A percentile compares a stretch with the other conserved stretches of the same genome.
Conservation (phyloP, 2,329 filamentous ascomycete species). For the Pestalotiopsis sp. region DNA sequence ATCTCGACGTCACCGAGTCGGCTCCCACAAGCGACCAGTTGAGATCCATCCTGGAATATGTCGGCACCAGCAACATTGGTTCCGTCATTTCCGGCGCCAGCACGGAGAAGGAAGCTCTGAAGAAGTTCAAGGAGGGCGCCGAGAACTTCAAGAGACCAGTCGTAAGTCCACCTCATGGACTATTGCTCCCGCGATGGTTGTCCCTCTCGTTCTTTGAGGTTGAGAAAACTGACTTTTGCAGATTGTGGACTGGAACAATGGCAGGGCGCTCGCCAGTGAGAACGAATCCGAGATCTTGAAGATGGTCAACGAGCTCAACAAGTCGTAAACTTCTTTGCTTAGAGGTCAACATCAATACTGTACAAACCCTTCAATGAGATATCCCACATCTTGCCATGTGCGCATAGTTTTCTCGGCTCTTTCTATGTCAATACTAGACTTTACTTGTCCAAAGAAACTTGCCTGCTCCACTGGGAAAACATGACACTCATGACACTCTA, state of each 20-base stretch:
- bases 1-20: conserved; percentile 81
- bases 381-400: neutral
- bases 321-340: conserved; percentile 11
- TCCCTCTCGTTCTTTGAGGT: conserved; percentile 5
- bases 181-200: conserved; percentile 5
- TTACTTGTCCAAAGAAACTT: neutral
- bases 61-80: conserved; percentile 64
- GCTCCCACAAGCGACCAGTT: conserved; percentile 82
- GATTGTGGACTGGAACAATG: conserved; percentile 93
- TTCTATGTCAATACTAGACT: neutral
- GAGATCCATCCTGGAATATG: conserved; percentile 80
- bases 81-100: conserved; percentile 73
- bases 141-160: conserved; percentile 75
- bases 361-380: neutral
- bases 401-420: neutral
- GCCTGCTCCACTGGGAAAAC: no score
- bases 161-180: conserved; percentile 52
- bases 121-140: conserved; percentile 71
- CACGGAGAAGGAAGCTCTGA: conserved; percentile 76
- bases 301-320: conserved; percentile 65
- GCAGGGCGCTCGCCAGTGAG: conserved; percentile 75
- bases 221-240: conserved; percentile 31
- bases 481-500: no score
- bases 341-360: neutral
- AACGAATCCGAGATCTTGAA: conserved; percentile 89